Conservation (phyloP, 768 basidiomycete genomes). For the Russula emetica region DNA sequence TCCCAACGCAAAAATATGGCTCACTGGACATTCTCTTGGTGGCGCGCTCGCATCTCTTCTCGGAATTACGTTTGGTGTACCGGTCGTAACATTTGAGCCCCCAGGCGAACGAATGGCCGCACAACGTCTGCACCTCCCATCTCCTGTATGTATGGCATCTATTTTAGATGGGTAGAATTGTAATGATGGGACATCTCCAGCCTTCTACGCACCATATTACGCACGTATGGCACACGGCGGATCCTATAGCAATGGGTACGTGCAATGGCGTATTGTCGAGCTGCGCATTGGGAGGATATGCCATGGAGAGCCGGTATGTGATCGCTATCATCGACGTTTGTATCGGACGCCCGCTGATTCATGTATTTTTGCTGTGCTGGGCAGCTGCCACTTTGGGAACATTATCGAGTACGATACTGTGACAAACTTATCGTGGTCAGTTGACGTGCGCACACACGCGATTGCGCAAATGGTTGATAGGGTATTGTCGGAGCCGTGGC, state of each 20-base stretch:
- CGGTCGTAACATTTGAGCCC: constrained; percentile 87
- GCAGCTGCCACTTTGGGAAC: constrained; percentile 82
- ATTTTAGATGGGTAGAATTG: constrained; percentile 1
- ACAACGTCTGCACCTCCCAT: constrained; percentile 76
- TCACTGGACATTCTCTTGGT: constrained; percentile 81
- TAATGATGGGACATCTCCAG: constrained; percentile 34
- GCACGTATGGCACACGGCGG: constrained; percentile 89
- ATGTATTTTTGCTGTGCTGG: neutral
- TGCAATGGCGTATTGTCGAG: constrained; percentile 73
- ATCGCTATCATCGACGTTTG: neutral
- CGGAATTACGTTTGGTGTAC: constrained; percentile 87
- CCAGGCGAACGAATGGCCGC: constrained; percentile 65
- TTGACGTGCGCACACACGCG: constrained; percentile 75
- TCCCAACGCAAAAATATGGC: constrained; percentile 85
- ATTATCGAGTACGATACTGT: constrained; percentile 92
- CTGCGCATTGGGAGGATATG: constrained; percentile 83
- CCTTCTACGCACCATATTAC: constrained; percentile 72
- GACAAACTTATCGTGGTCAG: constrained; percentile 76
- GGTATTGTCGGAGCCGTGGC: constrained; percentile 68
- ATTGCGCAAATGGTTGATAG: constrained; percentile 77
- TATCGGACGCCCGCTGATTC: neutral
- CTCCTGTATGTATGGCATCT: constrained; percentile 53
- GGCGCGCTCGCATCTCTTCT: constrained; percentile 81
- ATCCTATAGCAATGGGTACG: constrained; percentile 85
- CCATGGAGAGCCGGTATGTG: constrained; percentile 62